These are phyloP conservation scores for Orbilia quercus DNA, from an alignment of 2,329 filamentous ascomycete genomes.

Conservation along the genomic window DNA sequence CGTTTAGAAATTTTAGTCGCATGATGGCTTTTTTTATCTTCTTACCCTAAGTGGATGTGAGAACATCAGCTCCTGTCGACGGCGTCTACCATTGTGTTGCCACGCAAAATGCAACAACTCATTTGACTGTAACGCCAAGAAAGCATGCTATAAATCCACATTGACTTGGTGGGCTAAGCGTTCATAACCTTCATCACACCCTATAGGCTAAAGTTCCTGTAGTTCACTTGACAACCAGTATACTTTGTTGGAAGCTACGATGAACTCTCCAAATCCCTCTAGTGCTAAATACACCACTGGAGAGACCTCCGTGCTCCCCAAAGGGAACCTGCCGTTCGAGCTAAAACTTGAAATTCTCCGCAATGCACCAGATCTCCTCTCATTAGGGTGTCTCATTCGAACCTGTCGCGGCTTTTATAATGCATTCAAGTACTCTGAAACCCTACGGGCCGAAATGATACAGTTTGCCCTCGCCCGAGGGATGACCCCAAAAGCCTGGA, in stretches of 20 bases:
- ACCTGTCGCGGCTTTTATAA: slow-evolving; percentile 4
- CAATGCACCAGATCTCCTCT: slow-evolving; percentile 1
- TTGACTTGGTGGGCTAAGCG: no score
- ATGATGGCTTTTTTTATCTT: no score
- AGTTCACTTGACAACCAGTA: background rate
- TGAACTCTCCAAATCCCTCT: background rate
- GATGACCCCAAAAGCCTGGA: slow-evolving; percentile 5
- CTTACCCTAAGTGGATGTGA: no score
- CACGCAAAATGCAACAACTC: no score
- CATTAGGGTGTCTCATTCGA: background rate
- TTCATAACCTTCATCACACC: no score
- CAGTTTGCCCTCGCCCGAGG: background rate
- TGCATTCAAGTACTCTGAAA: background rate
- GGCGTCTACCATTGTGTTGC: no score
- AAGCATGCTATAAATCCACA: no score
- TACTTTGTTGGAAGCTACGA: background rate
- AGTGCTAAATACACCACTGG: background rate
- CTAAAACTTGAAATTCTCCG: slow-evolving; percentile 6
- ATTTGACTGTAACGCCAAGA: no score
- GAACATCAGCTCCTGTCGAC: no score
- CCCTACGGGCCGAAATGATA: background rate
- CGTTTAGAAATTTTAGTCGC: no score
- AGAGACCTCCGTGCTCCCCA: background rate
- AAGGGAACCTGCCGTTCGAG: slow-evolving; percentile 2
- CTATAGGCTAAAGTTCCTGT: no score